Evolutionary conservation across 2,329 filamentous ascomycete species (phyloP).

Genomic region (Alternaria sp.): DNA sequence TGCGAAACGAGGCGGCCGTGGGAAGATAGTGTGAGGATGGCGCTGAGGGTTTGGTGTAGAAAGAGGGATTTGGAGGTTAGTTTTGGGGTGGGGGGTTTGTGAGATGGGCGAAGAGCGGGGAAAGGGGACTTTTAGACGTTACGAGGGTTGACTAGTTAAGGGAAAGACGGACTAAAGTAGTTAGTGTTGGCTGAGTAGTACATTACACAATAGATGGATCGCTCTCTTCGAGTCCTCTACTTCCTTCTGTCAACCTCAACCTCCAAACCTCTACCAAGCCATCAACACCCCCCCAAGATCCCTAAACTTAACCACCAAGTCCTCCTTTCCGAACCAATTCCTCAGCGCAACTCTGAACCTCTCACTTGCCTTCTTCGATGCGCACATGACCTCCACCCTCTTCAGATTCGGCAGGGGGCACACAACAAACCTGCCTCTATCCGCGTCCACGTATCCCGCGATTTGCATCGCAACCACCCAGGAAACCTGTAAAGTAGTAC

Average conservation of each 20-base stretch:
- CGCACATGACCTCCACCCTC: not conserved
- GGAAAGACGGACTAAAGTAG: not conserved
- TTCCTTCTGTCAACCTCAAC: accelerated
- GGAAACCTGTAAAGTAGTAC: not conserved
- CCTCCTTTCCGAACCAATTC: not conserved
- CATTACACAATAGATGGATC: not conserved
- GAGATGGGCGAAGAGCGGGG: no score
- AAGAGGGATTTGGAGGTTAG: no score
- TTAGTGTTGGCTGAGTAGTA: accelerated
- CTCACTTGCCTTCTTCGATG: not conserved
- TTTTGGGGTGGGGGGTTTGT: no score
- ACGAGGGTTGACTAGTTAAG: not conserved
- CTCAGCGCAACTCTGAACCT: not conserved
- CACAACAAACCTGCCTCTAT: accelerated
- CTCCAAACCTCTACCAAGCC: not conserved
- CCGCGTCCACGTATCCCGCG: no score
- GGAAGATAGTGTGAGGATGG: no score
- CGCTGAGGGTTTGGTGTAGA: no score
- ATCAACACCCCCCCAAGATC: accelerated
- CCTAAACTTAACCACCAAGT: not conserved
- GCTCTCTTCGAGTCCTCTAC: not conserved
- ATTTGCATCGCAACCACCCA: not conserved
- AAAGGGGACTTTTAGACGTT: no score
- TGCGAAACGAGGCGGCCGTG: no score
- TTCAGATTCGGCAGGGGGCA: not conserved